phyloP scores from a whole-genome alignment of 176 grass and related monocot species.

The Oryza punctata region DNA sequence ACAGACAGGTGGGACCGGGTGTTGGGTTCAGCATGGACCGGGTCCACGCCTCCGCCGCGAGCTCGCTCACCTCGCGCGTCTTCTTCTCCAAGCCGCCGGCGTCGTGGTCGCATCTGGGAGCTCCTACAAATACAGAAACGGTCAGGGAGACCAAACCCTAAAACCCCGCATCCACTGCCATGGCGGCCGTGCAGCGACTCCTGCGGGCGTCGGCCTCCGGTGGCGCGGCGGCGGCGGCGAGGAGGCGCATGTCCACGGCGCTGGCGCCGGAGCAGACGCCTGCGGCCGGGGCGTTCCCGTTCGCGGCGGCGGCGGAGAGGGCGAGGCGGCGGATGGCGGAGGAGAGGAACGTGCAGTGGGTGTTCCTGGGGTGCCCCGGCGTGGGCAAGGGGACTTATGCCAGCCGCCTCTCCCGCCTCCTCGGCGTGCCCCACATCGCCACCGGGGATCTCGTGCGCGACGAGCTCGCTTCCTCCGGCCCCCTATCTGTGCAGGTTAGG shows the following conservation, averaged over 20 bases:
- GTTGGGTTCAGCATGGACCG: not conserved
- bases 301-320: slow-evolving; percentile 18
- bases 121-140: slow-evolving; percentile 33
- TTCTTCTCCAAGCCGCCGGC: slow-evolving; percentile 22
- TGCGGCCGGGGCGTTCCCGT: not conserved
- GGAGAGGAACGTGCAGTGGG: slow-evolving; percentile 91
- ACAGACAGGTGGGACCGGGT: not conserved
- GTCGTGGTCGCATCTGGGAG: slow-evolving; percentile 29
- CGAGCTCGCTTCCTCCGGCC: slow-evolving; percentile 75
- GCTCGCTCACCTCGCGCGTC: not conserved
- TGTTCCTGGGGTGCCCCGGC: slow-evolving; percentile 89
- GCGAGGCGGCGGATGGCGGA: slow-evolving; percentile 20
- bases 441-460: slow-evolving; percentile 92
- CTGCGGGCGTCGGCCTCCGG: not conserved
- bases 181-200: not conserved
- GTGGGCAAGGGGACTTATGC: slow-evolving; percentile 94
- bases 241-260: slow-evolving; percentile 42
- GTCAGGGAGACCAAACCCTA: slow-evolving; percentile 29
- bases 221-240: not conserved
- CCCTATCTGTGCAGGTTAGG: slow-evolving; percentile 60
- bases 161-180: not conserved
- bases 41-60: not conserved
- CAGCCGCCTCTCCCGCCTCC: slow-evolving; percentile 73
- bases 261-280: slow-evolving; percentile 34
- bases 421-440: slow-evolving; percentile 87